Percentiles rank a stretch among this genome's conserved stretches.
Evolutionary conservation across 441 rosid species (phyloP).

Genomic region (Adansonia madagascariensis): DNA sequence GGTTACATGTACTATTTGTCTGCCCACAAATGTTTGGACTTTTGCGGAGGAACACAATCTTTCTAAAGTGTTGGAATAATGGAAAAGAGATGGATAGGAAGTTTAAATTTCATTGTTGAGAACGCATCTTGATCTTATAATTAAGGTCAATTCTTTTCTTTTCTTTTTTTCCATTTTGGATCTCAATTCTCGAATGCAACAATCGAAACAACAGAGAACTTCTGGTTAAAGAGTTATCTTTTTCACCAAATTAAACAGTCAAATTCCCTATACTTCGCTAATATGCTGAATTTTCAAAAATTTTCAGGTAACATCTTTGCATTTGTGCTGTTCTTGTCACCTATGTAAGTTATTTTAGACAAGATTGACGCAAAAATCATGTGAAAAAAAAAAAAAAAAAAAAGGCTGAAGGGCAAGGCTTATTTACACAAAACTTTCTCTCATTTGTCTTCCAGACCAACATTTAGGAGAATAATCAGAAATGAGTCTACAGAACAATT

Average conservation of each 20-base stretch:
- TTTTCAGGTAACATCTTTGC: conserved; percentile 69
- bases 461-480: conserved; percentile 64
- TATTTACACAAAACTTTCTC: neutral
- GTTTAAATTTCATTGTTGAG: neutral
- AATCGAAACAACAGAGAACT: neutral
- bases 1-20: neutral
- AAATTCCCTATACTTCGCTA: neutral
- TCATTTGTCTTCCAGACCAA: conserved; percentile 48
- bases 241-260: neutral
- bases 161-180: too few species aligned
- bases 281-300: neutral
- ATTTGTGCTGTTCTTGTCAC: conserved; percentile 60
- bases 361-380: neutral
- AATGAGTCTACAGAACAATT: conserved; percentile 67
- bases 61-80: neutral
- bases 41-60: neutral
- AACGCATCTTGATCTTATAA: neutral
- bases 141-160: neutral
- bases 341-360: conserved; percentile 51
- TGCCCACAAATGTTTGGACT: neutral
- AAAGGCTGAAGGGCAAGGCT: neutral
- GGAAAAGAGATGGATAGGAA: neutral
- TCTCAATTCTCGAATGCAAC: too few species aligned
- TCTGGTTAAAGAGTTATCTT: neutral
- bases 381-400: neutral